Evolutionary conservation across 495 filamentous ascomycete species (phyloP).

Genomic region (Penicillium lividum): DNA sequence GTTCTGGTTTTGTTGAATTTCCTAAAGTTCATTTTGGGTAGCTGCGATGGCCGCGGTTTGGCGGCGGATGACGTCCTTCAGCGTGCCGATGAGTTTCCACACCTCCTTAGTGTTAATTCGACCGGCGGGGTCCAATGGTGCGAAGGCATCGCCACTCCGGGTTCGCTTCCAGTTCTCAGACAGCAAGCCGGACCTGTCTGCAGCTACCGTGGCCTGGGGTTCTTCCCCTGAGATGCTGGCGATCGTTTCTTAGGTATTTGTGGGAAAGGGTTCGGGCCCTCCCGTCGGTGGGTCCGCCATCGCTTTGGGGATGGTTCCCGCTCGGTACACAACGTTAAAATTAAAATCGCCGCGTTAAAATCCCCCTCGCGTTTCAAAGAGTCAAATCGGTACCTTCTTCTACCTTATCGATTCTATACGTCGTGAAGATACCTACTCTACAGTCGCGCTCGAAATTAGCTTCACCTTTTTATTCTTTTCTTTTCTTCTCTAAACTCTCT

Average conservation of each 20-base stretch:
- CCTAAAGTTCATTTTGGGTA: slow-evolving; percentile 15
- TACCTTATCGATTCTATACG: too few relatives aligned
- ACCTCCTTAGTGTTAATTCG: slow-evolving; percentile 21
- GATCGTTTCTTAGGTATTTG: slow-evolving; percentile 9
- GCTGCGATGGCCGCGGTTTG: slow-evolving; percentile 16
- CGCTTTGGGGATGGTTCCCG: too few relatives aligned
- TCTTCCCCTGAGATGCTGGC: slow-evolving; percentile 7
- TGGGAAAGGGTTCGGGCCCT: slow-evolving; percentile 9
- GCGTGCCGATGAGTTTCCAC: slow-evolving; percentile 20
- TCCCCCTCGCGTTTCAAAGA: too few relatives aligned
- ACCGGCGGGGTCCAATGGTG: neutral
- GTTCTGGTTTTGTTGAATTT: slow-evolving; percentile 23
- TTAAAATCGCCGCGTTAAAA: too few relatives aligned
- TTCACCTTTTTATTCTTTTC: too few relatives aligned
- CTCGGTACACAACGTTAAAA: too few relatives aligned
- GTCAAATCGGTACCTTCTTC: too few relatives aligned
- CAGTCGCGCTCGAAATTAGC: too few relatives aligned
- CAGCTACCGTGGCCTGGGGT: neutral
- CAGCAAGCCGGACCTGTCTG: neutral
- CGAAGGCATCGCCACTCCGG: slow-evolving; percentile 10
- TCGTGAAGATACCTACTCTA: too few relatives aligned
- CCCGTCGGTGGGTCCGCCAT: neutral
- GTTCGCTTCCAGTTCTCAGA: slow-evolving; percentile 12
- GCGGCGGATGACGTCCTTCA: slow-evolving; percentile 17
- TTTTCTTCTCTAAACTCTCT: too few relatives aligned